A percentile compares a stretch with the other conserved stretches of the same genome.
These are phyloP conservation scores for Tulasnella sp. DNA, from an alignment of 768 basidiomycete species.

Conservation along the genomic window DNA sequence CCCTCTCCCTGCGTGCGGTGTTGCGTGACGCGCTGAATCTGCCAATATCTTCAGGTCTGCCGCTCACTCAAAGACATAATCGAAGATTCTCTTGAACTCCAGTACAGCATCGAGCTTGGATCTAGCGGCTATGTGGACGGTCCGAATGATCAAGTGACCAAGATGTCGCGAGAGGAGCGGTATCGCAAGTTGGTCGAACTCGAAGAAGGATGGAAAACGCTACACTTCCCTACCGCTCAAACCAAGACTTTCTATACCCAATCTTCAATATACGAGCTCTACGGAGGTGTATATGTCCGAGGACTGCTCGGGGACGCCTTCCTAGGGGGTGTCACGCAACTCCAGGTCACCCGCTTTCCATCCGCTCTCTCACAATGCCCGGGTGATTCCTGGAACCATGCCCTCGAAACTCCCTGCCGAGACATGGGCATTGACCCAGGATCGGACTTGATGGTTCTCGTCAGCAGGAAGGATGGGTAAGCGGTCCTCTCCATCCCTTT, in stretches of 20 bases:
- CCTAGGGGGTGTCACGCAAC: neutral
- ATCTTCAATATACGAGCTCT: constrained; percentile 2
- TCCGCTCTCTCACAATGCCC: neutral
- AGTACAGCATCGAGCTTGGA: neutral
- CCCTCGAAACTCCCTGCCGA: neutral
- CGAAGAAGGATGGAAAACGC: neutral
- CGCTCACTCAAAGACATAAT: neutral
- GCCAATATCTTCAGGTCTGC: neutral
- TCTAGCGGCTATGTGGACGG: neutral
- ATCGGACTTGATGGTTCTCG: neutral
- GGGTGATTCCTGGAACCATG: neutral
- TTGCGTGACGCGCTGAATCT: neutral
- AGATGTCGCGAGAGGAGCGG: neutral
- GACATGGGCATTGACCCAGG: neutral
- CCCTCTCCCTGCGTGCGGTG: neutral
- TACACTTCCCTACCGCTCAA: neutral
- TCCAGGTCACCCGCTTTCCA: neutral
- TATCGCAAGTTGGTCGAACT: neutral
- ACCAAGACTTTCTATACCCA: neutral
- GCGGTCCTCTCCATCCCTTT: neutral
- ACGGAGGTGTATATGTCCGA: neutral
- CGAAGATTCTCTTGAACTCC: neutral
- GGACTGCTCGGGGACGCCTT: neutral
- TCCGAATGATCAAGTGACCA: neutral
- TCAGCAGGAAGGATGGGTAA: neutral